A percentile compares a stretch with the other conserved stretches of the same genome.
phyloP scores from a whole-genome alignment of 2,329 filamentous ascomycete genomes.

The Claviceps humidiphila region DNA sequence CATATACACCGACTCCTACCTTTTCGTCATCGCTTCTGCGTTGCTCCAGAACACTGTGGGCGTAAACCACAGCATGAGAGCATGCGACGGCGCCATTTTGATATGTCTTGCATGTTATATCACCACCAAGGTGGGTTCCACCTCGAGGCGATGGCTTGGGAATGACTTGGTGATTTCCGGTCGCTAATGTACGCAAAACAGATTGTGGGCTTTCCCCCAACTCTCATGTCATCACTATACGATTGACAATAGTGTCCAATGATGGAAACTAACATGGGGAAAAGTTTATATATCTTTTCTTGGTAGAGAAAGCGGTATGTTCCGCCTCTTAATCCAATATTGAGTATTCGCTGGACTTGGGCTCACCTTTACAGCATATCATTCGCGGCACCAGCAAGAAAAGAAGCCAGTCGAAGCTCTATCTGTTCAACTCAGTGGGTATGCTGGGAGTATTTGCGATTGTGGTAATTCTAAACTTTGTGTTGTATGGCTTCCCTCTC shows the following conservation, averaged over 20 bases:
- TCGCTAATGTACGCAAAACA: constrained; percentile 5
- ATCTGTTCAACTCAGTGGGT: constrained; percentile 46
- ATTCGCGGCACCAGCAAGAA: constrained; percentile 38
- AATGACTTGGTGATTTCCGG: neutral
- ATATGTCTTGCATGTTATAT: constrained; percentile 50
- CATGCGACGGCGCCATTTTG: constrained; percentile 46
- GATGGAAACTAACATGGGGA: neutral
- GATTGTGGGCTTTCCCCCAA: constrained; percentile 17
- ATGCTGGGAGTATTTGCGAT: constrained; percentile 34
- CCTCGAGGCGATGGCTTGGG: neutral
- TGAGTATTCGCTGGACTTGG: neutral
- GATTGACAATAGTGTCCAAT: neutral
- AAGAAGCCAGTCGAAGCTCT: constrained; percentile 43
- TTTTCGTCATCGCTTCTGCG: constrained; percentile 44
- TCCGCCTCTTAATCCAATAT: constrained; percentile 8
- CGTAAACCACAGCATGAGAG: constrained; percentile 33
- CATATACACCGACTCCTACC: constrained; percentile 46
- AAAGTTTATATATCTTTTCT: constrained; percentile 48
- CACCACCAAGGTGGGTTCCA: constrained; percentile 40
- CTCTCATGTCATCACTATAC: too few relatives aligned
- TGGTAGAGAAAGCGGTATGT: constrained; percentile 47
- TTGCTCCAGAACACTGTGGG: constrained; percentile 44
- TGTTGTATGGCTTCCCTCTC: constrained; percentile 38
- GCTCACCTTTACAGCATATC: constrained; percentile 31
- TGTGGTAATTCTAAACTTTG: constrained; percentile 44